Percentiles rank a stretch among this genome's conserved stretches.
phyloP scores from a whole-genome alignment of 805 yeast genomes.

The Spathaspora sp. region DNA sequence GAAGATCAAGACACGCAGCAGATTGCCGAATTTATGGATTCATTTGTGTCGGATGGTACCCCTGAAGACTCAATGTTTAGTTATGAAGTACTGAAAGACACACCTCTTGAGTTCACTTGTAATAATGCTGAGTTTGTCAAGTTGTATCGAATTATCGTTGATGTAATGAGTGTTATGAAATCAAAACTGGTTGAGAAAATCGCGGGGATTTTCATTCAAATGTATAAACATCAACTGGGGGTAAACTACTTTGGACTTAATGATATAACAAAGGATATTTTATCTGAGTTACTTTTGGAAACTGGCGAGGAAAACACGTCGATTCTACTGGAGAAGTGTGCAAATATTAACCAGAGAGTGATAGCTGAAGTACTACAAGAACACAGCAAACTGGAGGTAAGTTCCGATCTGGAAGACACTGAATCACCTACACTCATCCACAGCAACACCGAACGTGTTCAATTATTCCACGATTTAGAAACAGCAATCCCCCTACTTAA shows the following conservation, averaged over 20 bases:
- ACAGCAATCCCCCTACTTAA: conserved; percentile 22
- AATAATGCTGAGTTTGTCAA: conserved; percentile 16
- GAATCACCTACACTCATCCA: conserved; percentile 4
- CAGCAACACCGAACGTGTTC: conserved; percentile 10
- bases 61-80: conserved; percentile 19
- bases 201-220: conserved; percentile 1
- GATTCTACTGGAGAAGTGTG: not conserved
- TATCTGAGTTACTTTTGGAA: not conserved
- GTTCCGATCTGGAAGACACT: not conserved
- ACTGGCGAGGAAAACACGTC: not conserved
- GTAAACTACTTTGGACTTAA: conserved; percentile 2
- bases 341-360: not conserved
- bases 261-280: not conserved
- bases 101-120: conserved; percentile 13
- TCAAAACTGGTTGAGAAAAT: not conserved
- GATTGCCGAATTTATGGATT: conserved; percentile 17
- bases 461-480: conserved; percentile 12
- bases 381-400: not conserved
- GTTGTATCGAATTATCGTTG: not conserved
- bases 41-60: conserved; percentile 8
- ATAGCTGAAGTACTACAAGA: not conserved
- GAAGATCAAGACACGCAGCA: conserved; percentile 18
- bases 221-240: conserved; percentile 2
- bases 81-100: conserved; percentile 9
- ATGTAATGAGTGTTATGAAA: not conserved